phyloP scores from a whole-genome alignment of 768 basidiomycete genomes.

The Mycena polygramma region DNA sequence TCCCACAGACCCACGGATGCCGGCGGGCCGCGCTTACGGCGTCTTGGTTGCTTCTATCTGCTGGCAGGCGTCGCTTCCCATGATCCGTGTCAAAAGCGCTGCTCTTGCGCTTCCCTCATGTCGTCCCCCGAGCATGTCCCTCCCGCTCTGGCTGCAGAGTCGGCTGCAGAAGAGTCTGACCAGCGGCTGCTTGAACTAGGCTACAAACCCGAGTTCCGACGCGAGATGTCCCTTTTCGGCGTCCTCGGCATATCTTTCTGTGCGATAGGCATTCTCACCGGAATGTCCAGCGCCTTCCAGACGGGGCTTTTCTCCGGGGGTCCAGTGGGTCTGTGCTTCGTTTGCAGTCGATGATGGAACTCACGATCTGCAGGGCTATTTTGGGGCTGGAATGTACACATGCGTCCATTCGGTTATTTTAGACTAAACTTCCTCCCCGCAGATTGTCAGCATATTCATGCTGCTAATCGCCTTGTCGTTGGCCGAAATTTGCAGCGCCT shows the following conservation, averaged over 20 bases:
- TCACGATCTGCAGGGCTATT: slow-evolving; percentile 53
- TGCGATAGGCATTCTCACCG: slow-evolving; percentile 70
- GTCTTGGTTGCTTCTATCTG: too few species aligned
- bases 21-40: too few species aligned
- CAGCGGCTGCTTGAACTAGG: slow-evolving; percentile 63
- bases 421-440: slow-evolving; percentile 47
- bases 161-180: slow-evolving; percentile 47
- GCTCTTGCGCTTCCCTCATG: slow-evolving; percentile 9
- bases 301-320: slow-evolving; percentile 71
- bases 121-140: slow-evolving; percentile 19
- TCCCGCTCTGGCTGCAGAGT: slow-evolving; percentile 31
- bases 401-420: not conserved
- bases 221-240: slow-evolving; percentile 71
- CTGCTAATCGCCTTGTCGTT: slow-evolving; percentile 67
- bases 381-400: slow-evolving; percentile 72
- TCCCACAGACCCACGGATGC: too few species aligned
- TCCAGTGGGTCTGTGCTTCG: slow-evolving; percentile 54
- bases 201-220: slow-evolving; percentile 67
- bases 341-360: not conserved
- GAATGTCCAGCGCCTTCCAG: slow-evolving; percentile 72
- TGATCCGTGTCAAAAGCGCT: too few species aligned
- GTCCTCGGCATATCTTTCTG: slow-evolving; percentile 73
- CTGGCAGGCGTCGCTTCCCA: too few species aligned
- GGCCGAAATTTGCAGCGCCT: slow-evolving; percentile 71
- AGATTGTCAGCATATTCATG: slow-evolving; percentile 67